Percentiles rank a stretch among this genome's conserved stretches.
phyloP scores from a whole-genome alignment of 179 eudicot genomes.

The Beta macrorhiza region DNA sequence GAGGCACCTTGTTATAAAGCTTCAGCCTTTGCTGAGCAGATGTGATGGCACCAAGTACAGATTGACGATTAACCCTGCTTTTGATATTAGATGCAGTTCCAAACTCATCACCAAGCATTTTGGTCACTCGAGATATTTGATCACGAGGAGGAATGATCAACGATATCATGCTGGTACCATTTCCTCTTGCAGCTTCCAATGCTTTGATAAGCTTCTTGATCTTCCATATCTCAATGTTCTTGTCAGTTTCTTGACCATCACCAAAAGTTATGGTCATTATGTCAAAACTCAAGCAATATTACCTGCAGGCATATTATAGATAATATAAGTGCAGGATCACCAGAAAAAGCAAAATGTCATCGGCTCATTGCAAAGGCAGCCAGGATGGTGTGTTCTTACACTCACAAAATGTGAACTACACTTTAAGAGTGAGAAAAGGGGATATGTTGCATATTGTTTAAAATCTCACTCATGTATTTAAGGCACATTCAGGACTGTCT shows the following conservation, averaged over 20 bases:
- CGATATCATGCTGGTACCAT: slow-evolving; percentile 35
- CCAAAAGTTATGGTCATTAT: slow-evolving; percentile 22
- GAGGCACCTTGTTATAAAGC: slow-evolving; percentile 32
- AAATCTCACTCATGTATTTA: neutral
- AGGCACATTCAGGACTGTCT: neutral
- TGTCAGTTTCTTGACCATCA: slow-evolving; percentile 21
- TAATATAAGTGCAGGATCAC: neutral
- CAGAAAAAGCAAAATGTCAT: neutral
- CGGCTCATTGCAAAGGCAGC: neutral
- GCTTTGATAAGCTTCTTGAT: slow-evolving; percentile 28
- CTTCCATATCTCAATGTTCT: slow-evolving; percentile 32
- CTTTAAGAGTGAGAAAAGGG: no score
- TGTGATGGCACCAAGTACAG: slow-evolving; percentile 32
- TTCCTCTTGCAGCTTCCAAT: slow-evolving; percentile 33
- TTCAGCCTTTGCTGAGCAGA: slow-evolving; percentile 37
- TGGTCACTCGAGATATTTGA: slow-evolving; percentile 26
- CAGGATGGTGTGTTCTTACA: neutral
- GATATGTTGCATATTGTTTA: no score
- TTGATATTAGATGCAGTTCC: slow-evolving; percentile 36
- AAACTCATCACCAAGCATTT: slow-evolving; percentile 30
- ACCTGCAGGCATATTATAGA: neutral
- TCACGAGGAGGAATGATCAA: slow-evolving; percentile 33
- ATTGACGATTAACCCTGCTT: slow-evolving; percentile 33
- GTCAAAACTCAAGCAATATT: neutral
- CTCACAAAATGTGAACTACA: no score